These are phyloP conservation scores for Aspergillus hortae DNA, from an alignment of 2,329 filamentous ascomycete genomes.

Conservation along the genomic window DNA sequence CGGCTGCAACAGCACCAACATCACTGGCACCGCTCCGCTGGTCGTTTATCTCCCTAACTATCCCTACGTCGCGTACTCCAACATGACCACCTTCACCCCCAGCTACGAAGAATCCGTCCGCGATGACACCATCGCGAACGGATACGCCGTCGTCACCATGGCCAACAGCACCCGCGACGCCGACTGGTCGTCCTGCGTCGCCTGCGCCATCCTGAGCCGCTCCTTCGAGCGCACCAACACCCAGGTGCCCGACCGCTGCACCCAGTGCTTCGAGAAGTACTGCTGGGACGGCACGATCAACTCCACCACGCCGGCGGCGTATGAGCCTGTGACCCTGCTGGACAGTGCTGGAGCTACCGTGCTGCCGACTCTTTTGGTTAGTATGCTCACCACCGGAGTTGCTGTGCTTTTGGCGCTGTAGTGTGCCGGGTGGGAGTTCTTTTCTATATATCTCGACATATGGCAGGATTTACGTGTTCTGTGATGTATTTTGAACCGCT, in stretches of 20 bases:
- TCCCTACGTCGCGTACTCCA: conserved; percentile 73
- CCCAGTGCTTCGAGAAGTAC: conserved; percentile 69
- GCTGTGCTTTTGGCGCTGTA: conserved; percentile 2
- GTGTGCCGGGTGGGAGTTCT: not conserved
- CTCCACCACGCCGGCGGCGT: conserved; percentile 32
- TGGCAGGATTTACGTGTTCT: too few species aligned
- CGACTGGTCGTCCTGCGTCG: conserved; percentile 75
- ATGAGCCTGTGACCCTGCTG: conserved; percentile 36
- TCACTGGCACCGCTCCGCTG: conserved; percentile 57
- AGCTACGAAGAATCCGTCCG: conserved; percentile 63
- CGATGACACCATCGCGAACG: conserved; percentile 77
- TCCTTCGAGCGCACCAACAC: conserved; percentile 68
- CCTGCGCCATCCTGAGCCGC: conserved; percentile 74
- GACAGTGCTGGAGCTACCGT: conserved; percentile 4
- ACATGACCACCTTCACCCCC: conserved; percentile 71
- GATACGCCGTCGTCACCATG: conserved; percentile 76
- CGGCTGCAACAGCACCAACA: conserved; percentile 65
- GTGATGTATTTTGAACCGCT: too few species aligned
- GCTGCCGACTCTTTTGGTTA: not conserved
- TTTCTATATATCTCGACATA: not conserved
- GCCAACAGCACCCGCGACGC: conserved; percentile 70
- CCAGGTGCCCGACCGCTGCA: conserved; percentile 65
- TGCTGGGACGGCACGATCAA: conserved; percentile 79
- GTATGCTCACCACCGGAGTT: not conserved
- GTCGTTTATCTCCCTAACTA: conserved; percentile 84